Base-by-base conservation (phyloP, 306 rosid genomes). In the Quercus suber region DNA sequence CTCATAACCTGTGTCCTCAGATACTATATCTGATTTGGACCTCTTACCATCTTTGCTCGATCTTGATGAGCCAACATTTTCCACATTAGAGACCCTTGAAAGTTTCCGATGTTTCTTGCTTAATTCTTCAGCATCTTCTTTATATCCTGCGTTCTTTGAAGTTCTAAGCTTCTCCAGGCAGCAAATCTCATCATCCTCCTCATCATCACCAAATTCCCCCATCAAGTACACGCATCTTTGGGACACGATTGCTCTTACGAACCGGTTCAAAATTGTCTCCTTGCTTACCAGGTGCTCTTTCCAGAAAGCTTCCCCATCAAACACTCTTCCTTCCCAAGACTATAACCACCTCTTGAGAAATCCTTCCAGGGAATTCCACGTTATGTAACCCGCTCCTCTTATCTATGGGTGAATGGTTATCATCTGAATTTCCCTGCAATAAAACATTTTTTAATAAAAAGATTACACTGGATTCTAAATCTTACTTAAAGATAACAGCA, bases 281-380 rank as follows among this genome's bases (percentile, higher is more conserved):
- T 83, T 86, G 87, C 81, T 74, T 92, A 15, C 67, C 77, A 83
- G 83, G 82, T 4, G 71, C 65, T 91, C 83, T 91, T 92, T 58
- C 86, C 86, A 4, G 90, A 76, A 81, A 41, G 73, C 82, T 81
- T 93, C 79, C 90, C 93, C 89, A 86, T 89, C 74, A 35, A 65
- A 35, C 90, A 74, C 37, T 83, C 92, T 76, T 90, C 98, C 86
- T 80, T 93, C 75, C 85, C 90, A 25, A 91, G 78, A 84, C 85
- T 89, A 86, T 87, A 83, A 74, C 99, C 89, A 79, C 85, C 91
- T 82, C 88, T 80, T 19, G 92, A 82, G 77, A 92, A 92, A 87
- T 92, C 97, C 81, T 85, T 95, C 99, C 97, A 93, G 3, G 98
- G 99, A 85, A 95, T 83, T 65, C 99, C 99, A 79, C 23, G 23